These are phyloP conservation scores for Gastrolobium villosum DNA, from an alignment of 306 rosid genomes.

Conservation along the genomic window DNA sequence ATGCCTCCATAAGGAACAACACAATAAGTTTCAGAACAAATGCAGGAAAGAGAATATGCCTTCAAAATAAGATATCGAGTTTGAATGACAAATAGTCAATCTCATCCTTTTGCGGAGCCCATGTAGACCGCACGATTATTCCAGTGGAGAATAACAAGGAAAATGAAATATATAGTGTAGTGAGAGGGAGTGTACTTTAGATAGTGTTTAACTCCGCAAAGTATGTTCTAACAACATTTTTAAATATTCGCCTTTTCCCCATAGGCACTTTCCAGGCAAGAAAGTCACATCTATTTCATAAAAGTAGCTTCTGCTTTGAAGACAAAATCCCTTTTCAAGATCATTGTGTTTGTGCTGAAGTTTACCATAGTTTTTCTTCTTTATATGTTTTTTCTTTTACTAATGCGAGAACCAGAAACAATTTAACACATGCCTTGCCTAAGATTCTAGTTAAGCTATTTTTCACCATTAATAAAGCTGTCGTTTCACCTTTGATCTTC, in stretches of 20 bases:
- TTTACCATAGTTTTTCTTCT: slow-evolving; percentile 3
- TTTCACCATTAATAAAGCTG: slow-evolving; percentile 39
- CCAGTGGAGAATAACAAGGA: not conserved
- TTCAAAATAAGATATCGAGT: not conserved
- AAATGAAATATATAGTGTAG: slow-evolving; percentile 5
- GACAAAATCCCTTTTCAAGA: slow-evolving; percentile 50
- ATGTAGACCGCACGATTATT: slow-evolving; percentile 47
- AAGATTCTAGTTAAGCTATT: slow-evolving; percentile 44
- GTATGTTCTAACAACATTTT: slow-evolving; percentile 48
- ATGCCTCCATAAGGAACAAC: slow-evolving; percentile 38
- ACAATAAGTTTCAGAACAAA: slow-evolving; percentile 38
- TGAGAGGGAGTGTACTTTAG: not conserved
- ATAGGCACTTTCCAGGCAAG: slow-evolving; percentile 56
- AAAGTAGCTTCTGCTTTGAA: slow-evolving; percentile 44
- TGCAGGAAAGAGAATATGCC: slow-evolving; percentile 43
- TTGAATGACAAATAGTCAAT: slow-evolving; percentile 30
- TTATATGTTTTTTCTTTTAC: not conserved
- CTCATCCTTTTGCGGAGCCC: slow-evolving; percentile 44
- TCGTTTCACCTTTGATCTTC: slow-evolving; percentile 31
- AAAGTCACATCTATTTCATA: slow-evolving; percentile 46
- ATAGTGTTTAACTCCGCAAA: slow-evolving; percentile 18
- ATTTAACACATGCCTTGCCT: slow-evolving; percentile 15
- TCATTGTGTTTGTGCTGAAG: slow-evolving; percentile 41
- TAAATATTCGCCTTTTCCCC: slow-evolving; percentile 35
- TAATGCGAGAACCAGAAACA: slow-evolving; percentile 26